These are phyloP conservation scores for Escovopsis sp. DNA, from an alignment of 2,329 filamentous ascomycete genomes.

Conservation along the genomic window DNA sequence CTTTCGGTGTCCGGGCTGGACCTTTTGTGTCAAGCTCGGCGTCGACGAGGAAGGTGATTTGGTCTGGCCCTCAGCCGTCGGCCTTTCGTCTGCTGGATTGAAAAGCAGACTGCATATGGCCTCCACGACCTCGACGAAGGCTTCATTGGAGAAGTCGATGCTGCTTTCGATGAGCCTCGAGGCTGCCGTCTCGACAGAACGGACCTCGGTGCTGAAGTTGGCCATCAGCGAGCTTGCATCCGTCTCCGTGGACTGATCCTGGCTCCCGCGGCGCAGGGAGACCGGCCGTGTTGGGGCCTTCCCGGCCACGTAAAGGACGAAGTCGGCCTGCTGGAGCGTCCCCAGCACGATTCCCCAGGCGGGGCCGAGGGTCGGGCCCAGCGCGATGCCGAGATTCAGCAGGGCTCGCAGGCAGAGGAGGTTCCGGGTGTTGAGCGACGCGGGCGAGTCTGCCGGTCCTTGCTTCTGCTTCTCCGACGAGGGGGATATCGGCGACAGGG, in stretches of 20 bases:
- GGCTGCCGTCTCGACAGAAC: conserved; percentile 78
- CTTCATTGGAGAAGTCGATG: conserved; percentile 69
- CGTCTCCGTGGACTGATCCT: conserved; percentile 34
- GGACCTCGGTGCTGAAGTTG: conserved; percentile 67
- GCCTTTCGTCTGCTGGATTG: conserved; percentile 12
- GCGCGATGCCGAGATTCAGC: conserved; percentile 86
- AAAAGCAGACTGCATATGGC: conserved; percentile 61
- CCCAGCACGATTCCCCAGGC: conserved; percentile 89
- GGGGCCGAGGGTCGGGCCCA: conserved; percentile 71
- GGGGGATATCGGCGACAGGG: conserved; percentile 41
- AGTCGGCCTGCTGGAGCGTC: conserved; percentile 82
- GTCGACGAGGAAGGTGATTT: conserved; percentile 12
- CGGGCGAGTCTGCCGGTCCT: conserved; percentile 38
- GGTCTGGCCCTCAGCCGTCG: conserved; percentile 7
- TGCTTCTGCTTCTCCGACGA: conserved; percentile 45
- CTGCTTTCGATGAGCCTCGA: conserved; percentile 83
- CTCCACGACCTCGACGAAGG: conserved; percentile 63
- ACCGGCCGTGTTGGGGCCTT: conserved; percentile 39
- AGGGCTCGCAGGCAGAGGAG: conserved; percentile 79
- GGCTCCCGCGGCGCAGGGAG: conserved; percentile 26
- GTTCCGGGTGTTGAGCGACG: conserved; percentile 71
- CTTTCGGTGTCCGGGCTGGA: conserved; percentile 26
- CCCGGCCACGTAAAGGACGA: conserved; percentile 57
- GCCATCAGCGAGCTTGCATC: conserved; percentile 37
- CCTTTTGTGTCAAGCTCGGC: conserved; percentile 11